phyloP scores from a whole-genome alignment of 805 yeast species.

The Martiniozyma abietophila region DNA sequence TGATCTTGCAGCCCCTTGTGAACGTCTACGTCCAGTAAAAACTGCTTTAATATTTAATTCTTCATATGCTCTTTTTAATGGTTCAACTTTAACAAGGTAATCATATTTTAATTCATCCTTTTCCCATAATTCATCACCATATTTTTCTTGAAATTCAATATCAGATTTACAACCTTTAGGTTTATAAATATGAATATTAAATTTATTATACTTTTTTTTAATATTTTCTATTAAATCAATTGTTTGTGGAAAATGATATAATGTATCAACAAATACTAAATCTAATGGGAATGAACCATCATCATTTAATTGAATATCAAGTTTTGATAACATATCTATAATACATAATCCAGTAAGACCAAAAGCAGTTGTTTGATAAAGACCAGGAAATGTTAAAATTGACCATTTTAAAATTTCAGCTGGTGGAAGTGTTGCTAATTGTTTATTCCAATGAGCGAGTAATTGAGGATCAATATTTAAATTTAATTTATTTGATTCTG shows the following conservation, averaged over 20 bases:
- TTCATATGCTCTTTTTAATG: constrained; percentile 74
- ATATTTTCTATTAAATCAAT: constrained; percentile 58
- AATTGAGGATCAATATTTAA: constrained; percentile 29
- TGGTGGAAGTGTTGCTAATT: constrained; percentile 48
- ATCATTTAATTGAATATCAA: constrained; percentile 18
- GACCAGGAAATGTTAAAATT: constrained; percentile 65
- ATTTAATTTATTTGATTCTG: too few species aligned
- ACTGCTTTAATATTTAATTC: constrained; percentile 73
- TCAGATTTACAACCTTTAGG: constrained; percentile 54
- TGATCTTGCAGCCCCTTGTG: constrained; percentile 83
- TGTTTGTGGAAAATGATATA: constrained; percentile 95
- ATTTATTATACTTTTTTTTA: constrained; percentile 43
- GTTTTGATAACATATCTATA: constrained; percentile 65
- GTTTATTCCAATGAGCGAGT: constrained; percentile 55
- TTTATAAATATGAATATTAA: constrained; percentile 51
- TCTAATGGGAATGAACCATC: constrained; percentile 40
- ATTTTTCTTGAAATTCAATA: constrained; percentile 49
- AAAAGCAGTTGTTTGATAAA: constrained; percentile 90
- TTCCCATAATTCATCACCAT: constrained; percentile 82
- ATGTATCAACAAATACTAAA: constrained; percentile 78
- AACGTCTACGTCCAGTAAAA: constrained; percentile 81
- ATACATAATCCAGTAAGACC: constrained; percentile 90
- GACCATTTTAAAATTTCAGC: constrained; percentile 79
- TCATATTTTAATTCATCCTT: constrained; percentile 74
- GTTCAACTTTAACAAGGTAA: constrained; percentile 85